phyloP scores from a whole-genome alignment of 352 stramenopile species.

The Stramenopiles sp. region DNA sequence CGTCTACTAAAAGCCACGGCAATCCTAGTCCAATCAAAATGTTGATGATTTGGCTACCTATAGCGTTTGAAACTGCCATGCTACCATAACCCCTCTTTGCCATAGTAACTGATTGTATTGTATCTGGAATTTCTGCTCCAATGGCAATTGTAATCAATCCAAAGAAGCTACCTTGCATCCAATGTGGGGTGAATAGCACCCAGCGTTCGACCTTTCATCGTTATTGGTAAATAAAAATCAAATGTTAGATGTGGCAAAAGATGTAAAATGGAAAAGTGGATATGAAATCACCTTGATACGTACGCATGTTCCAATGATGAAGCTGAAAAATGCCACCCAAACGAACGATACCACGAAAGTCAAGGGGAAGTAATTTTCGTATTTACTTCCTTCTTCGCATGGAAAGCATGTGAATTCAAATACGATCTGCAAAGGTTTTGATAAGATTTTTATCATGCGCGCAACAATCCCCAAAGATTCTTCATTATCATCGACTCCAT shows the following conservation, averaged over 20 bases:
- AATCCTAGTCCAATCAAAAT: slow-evolving; percentile 24
- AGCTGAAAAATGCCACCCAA: not conserved
- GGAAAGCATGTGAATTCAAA: not conserved
- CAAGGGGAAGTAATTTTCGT: not conserved
- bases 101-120: slow-evolving; percentile 23
- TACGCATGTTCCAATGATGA: not conserved
- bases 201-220: not conserved
- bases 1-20: slow-evolving; percentile 34
- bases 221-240: too few species aligned
- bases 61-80: slow-evolving; percentile 24
- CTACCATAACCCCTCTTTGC: slow-evolving; percentile 20
- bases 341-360: not conserved
- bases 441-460: not conserved
- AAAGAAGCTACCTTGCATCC: not conserved
- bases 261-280: too few species aligned
- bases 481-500: not conserved
- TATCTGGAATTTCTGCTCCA: slow-evolving; percentile 21
- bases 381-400: not conserved
- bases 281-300: too few species aligned
- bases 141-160: slow-evolving; percentile 5
- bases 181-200: not conserved
- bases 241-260: too few species aligned
- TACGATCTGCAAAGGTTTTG: not conserved
- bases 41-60: slow-evolving; percentile 26
- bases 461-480: not conserved